These are phyloP conservation scores for Rhizophlyctis rosea DNA, from an alignment of 192 early-diverging fungal species.

Conservation along the genomic window DNA sequence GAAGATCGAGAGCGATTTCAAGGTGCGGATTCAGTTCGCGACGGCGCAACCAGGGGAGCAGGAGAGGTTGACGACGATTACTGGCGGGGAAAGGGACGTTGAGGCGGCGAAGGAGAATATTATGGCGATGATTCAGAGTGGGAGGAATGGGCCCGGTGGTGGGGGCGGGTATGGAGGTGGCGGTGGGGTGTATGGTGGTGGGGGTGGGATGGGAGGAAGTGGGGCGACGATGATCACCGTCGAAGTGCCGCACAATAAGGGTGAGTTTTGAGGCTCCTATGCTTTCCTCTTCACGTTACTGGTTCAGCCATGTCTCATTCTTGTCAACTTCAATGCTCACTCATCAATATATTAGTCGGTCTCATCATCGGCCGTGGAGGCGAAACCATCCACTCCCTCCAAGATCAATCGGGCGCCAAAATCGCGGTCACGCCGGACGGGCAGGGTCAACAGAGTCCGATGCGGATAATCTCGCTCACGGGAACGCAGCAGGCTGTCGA, in stretches of 20 bases:
- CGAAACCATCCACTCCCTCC: conserved; percentile 77
- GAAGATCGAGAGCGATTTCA: conserved; percentile 68
- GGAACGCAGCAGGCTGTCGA: conserved; percentile 35
- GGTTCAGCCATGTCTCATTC: not conserved
- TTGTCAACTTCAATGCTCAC: too few species aligned
- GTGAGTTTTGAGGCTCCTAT: too few species aligned
- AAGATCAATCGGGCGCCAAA: conserved; percentile 68
- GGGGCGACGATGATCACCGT: not conserved
- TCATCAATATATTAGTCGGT: conserved; percentile 60
- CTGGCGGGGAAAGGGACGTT: conserved; percentile 66
- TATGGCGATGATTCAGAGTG: conserved; percentile 70
- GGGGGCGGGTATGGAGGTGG: too few species aligned
- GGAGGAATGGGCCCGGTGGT: conserved; percentile 11
- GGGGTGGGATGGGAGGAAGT: not conserved
- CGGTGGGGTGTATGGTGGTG: conserved; percentile 2
- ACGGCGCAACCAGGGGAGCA: conserved; percentile 28
- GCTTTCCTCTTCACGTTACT: too few species aligned
- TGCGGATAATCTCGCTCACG: conserved; percentile 36
- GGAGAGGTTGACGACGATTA: conserved; percentile 54
- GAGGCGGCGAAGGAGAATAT: conserved; percentile 69
- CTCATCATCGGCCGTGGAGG: conserved; percentile 75
- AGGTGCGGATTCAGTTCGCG: conserved; percentile 70
- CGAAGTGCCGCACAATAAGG: conserved; percentile 15
- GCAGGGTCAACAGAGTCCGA: conserved; percentile 8
- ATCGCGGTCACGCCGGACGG: conserved; percentile 59